phyloP scores from a whole-genome alignment of 768 basidiomycete species.

The Chalciporus chontae region DNA sequence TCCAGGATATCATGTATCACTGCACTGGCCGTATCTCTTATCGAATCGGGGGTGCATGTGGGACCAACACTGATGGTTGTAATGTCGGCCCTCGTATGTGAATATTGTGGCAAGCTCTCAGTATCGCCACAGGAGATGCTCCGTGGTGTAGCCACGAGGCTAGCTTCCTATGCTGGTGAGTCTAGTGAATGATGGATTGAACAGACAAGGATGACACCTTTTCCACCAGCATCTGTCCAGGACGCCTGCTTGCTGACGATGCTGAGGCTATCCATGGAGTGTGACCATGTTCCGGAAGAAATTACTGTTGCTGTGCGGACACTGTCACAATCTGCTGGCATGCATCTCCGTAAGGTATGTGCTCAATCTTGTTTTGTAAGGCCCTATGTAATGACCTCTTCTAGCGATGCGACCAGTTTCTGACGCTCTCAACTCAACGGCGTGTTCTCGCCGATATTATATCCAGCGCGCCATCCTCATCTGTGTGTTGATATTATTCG shows the following conservation, averaged over 20 bases:
- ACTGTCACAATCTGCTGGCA: constrained; percentile 42
- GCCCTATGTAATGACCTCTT: constrained; percentile 4
- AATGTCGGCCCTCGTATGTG: constrained; percentile 63
- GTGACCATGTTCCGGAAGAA: constrained; percentile 48
- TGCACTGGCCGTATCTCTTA: constrained; percentile 42
- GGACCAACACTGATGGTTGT: constrained; percentile 65
- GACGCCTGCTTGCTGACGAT: constrained; percentile 72
- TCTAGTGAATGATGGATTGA: constrained; percentile 14
- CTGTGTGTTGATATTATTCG: constrained; percentile 40
- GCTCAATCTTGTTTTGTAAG: constrained; percentile 8
- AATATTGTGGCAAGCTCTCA: constrained; percentile 52
- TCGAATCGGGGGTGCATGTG: constrained; percentile 34
- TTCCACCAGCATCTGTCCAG: constrained; percentile 57
- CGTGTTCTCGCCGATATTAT: constrained; percentile 46
- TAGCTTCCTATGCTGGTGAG: constrained; percentile 45
- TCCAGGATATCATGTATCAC: constrained; percentile 46
- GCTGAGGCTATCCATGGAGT: constrained; percentile 61
- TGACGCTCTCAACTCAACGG: constrained; percentile 44
- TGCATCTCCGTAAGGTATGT: constrained; percentile 56
- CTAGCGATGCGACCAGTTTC: constrained; percentile 61
- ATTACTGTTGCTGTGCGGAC: constrained; percentile 41
- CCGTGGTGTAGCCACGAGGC: constrained; percentile 38
- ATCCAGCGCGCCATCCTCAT: constrained; percentile 46
- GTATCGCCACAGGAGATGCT: constrained; percentile 49
- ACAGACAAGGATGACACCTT: constrained; percentile 2